These are phyloP conservation scores for Hypoxylon perforatum DNA, from an alignment of 495 filamentous ascomycete genomes.

Conservation along the genomic window DNA sequence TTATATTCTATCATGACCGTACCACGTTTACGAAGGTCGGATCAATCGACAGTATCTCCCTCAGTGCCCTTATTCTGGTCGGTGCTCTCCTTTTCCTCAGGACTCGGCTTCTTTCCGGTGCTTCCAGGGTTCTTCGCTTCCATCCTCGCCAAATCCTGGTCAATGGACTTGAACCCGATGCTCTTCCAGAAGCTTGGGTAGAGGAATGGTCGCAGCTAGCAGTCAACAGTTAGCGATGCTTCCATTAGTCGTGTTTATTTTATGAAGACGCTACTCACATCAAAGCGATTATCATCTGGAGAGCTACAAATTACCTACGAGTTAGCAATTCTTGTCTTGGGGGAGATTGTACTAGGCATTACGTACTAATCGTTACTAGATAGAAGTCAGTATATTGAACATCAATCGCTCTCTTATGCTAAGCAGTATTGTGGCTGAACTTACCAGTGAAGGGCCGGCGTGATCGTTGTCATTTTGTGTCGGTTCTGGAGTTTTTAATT, in stretches of 20 bases:
- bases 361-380: not conserved
- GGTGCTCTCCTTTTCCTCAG: too few relatives aligned
- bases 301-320: constrained; percentile 12
- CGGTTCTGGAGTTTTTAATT: constrained; percentile 47
- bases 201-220: constrained; percentile 56
- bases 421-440: too few relatives aligned
- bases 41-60: too few relatives aligned
- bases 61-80: not conserved
- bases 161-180: constrained; percentile 66
- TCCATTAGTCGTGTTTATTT: too few relatives aligned
- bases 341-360: constrained; percentile 37
- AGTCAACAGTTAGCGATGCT: too few relatives aligned
- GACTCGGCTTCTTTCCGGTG: too few relatives aligned
- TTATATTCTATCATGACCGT: not conserved
- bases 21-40: too few relatives aligned
- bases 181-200: constrained; percentile 60
- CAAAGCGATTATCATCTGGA: constrained; percentile 55
- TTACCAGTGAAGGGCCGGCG: constrained; percentile 59
- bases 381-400: too few relatives aligned
- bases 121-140: too few relatives aligned
- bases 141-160: constrained; percentile 53
- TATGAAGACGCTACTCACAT: not conserved
- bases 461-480: constrained; percentile 75
- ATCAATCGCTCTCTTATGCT: too few relatives aligned
- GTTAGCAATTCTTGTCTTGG: too few relatives aligned